Evolutionary conservation across 805 yeast species (phyloP).

Genomic region (Middelhovenomyces tepae): DNA sequence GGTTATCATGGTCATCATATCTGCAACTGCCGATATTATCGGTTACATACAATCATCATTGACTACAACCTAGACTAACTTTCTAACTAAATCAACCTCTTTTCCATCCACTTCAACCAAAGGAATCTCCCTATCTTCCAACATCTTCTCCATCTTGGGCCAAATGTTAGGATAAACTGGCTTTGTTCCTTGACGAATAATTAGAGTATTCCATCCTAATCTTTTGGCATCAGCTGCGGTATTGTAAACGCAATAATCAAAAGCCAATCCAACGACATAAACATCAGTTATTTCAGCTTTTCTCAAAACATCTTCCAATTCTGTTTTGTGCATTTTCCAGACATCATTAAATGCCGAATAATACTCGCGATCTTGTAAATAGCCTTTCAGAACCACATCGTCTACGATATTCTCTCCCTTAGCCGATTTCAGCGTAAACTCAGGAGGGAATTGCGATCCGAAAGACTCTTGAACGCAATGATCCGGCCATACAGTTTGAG

Average conservation of each 20-base stretch:
- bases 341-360: conserved; percentile 81
- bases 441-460: conserved; percentile 58
- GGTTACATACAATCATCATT: too few relatives aligned
- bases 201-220: conserved; percentile 55
- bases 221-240: conserved; percentile 63
- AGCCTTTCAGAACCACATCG: conserved; percentile 62
- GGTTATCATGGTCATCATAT: too few relatives aligned
- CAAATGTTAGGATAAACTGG: conserved; percentile 23
- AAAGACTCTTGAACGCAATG: conserved; percentile 70
- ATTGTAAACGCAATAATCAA: conserved; percentile 75
- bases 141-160: not conserved
- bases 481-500: conserved; percentile 71
- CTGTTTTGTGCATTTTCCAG: conserved; percentile 68
- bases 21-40: too few relatives aligned
- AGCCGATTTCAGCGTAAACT: too few relatives aligned
- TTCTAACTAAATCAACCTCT: too few relatives aligned
- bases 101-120: conserved; percentile 1
- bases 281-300: conserved; percentile 47
- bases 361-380: conserved; percentile 63
- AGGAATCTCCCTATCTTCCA: not conserved
- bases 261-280: conserved; percentile 72
- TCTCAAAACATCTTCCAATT: conserved; percentile 41
- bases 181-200: conserved; percentile 47
- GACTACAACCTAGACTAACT: too few relatives aligned
- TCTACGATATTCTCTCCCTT: conserved; percentile 26